Base-by-base conservation (phyloP, 1,284 basidiomycete species). In the Ceratorhiza oryzae-sativae region DNA sequence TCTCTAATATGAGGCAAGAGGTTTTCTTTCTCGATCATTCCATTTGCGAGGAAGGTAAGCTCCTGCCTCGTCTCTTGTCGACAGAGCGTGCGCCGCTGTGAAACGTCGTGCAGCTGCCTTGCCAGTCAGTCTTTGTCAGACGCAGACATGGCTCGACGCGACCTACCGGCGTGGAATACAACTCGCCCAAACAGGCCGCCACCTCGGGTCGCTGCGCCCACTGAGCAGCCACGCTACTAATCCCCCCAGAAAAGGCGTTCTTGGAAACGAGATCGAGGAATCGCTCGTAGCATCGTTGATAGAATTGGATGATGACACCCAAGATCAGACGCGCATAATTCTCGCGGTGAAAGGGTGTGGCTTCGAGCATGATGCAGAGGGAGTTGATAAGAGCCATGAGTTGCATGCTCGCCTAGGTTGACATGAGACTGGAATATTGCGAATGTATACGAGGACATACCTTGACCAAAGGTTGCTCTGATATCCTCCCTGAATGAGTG, bases 221-320 rank as follows among this genome's bases (percentile, higher is more conserved):
- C 65, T 89, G 86, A 0, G 93, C 92, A 15, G 67, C 67, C n/a
- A 70, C 41, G 25, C 67, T 70, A 1, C 93, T 88, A n/a, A 94
- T 78, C 27, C 73, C 77, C 15, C 83, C 84, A 12, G 36, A 68
- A 36, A 79, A 70, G 34, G 80, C 80, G 27, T 77, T 80, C 8
- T 84, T 79, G 0, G 88, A 84, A 25, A 92, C 89, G 10, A 94
- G 83, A 73, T 86, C 87, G 76, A 93, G 90, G 81, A 94, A 98
- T 34, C 90, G 86, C 77, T 95, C 90, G 76, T 91, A 94, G 77
- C 95, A 97, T 46, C 92, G 88, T 79, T 97, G 94, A 78, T 98
- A 98, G 80, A 96, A 98, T 79, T 98, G 95, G 42, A 97, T 94
- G 61, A 98, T 92, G 49, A 98, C 92, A n/a, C 92, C 91, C 27